A percentile compares a stretch with the other conserved stretches of the same genome.
Evolutionary conservation across 192 early-diverging fungal genomes (phyloP).

Genomic region (Entomortierella lignicola): DNA sequence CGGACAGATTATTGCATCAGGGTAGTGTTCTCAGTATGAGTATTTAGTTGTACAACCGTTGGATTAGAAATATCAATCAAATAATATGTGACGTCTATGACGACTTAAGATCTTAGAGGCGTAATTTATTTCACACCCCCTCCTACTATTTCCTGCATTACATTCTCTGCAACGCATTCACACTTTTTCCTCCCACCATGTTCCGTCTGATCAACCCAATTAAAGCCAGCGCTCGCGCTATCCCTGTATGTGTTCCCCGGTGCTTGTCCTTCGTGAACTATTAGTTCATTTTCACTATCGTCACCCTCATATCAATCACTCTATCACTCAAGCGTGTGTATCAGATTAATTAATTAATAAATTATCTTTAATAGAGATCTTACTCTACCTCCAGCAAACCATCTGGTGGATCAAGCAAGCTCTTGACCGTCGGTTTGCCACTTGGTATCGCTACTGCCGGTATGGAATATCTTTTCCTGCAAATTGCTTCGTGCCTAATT

Average conservation of each 20-base stretch:
- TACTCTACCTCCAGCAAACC: slow-evolving; percentile 49
- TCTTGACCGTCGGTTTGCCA: slow-evolving; percentile 40
- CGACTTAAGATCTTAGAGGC: not conserved
- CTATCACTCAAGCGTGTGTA: too few species aligned
- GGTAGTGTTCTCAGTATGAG: too few species aligned
- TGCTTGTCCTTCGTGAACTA: too few species aligned
- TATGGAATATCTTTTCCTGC: too few species aligned
- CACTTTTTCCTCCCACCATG: slow-evolving; percentile 9
- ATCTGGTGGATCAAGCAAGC: slow-evolving; percentile 36
- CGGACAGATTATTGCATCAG: too few species aligned
- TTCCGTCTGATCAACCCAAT: slow-evolving; percentile 49
- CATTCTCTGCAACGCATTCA: not conserved
- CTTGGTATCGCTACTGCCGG: slow-evolving; percentile 37
- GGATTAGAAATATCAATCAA: too few species aligned
- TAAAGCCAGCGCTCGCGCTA: slow-evolving; percentile 27
- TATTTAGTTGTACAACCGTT: too few species aligned
- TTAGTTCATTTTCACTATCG: too few species aligned
- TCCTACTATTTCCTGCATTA: not conserved
- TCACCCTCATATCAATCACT: too few species aligned
- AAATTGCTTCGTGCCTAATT: too few species aligned
- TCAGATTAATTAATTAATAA: not conserved
- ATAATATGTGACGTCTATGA: too few species aligned
- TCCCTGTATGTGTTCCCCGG: slow-evolving; percentile 33
- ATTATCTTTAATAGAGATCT: slow-evolving; percentile 22
- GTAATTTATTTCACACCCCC: not conserved